phyloP scores from a whole-genome alignment of 306 rosid species.

The Amphicarpaea edgeworthii region DNA sequence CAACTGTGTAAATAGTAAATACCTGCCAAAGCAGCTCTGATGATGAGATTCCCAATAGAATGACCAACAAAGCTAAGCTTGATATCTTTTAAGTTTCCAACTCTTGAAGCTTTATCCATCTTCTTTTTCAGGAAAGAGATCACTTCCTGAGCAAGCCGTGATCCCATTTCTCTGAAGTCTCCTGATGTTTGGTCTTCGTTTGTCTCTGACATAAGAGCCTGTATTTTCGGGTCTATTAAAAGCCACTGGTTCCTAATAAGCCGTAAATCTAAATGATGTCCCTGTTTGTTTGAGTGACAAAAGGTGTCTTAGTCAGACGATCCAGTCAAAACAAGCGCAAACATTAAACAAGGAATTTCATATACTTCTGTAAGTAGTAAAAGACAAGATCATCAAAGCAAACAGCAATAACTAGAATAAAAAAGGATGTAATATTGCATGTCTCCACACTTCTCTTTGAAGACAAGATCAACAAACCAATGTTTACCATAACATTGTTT shows the following conservation, averaged over 20 bases:
- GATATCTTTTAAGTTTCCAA: conserved; percentile 65
- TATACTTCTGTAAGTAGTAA: background rate
- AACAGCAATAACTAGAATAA: background rate
- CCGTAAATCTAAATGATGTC: conserved; percentile 93
- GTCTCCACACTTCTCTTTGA: background rate
- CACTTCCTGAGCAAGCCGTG: conserved; percentile 82
- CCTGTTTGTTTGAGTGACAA: conserved; percentile 55
- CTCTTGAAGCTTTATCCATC: conserved; percentile 80
- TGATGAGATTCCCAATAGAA: conserved; percentile 88
- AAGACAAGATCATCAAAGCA: conserved; percentile 21
- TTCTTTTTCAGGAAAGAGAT: conserved; percentile 74
- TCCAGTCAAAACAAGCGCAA: conserved; percentile 24
- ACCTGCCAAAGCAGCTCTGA: conserved; percentile 92
- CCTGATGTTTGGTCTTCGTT: conserved; percentile 90
- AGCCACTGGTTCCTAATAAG: conserved; percentile 97
- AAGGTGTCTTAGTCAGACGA: conserved; percentile 25
- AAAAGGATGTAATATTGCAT: conserved; percentile 1
- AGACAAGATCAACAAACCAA: background rate
- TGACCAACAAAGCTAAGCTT: conserved; percentile 94
- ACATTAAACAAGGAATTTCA: conserved; percentile 24
- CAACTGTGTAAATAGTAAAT: conserved; percentile 3
- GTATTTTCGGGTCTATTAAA: conserved; percentile 81
- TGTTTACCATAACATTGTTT: background rate
- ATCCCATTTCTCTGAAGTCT: conserved; percentile 95
- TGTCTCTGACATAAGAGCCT: conserved; percentile 86